Base-by-base conservation (phyloP, 148 eudicot genomes). In the Limonium bicolor region DNA sequence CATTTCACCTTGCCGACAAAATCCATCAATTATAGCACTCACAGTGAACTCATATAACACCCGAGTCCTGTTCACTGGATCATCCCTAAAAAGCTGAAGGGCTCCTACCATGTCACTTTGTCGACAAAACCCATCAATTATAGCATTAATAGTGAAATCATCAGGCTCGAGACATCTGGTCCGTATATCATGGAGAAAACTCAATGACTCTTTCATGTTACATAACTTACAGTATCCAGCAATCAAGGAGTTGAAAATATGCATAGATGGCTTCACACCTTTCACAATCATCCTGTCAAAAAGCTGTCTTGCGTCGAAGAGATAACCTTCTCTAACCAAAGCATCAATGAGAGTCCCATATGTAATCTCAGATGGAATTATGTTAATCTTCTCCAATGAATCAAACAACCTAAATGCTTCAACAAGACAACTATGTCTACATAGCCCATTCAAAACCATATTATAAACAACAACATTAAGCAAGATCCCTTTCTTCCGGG, bases 401-500 rank as follows among this genome's bases (percentile, higher is more conserved):
- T 90, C 82, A 60, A 84, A 80, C 20, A 90, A 43, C 68, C 97
- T 70, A 63, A 90, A 77, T 27, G 97, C 95, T 67, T 90, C 84
- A 47, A 90, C 63, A 42, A 90, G 69, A 54, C 93, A 90, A 28
- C 87, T 76, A 40, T 90, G 85, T 41, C 60, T 64, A 69, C 95
- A 84, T 42, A 90, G 60, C 25, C 85, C 95, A 51, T 80, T 72
- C 42, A 90, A 71, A 34, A 90, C 58, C 30, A 78, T 59, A 66
- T 90, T 80, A 58, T 84, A 90, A 2, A 77, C 61, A 25, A 84
- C 66, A 37, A 90, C 74, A 58, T 58, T 69, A 44, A 80, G 76
- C n/a, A 36, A 12, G 45, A 73, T 59, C 36, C 80, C 95, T 36
- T 49, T 73, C 36, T 68, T 71, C 52, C 69, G 63, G 5, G 74